These are phyloP conservation scores for Echinosophora koreensis DNA, from an alignment of 306 rosid species.

Conservation along the genomic window DNA sequence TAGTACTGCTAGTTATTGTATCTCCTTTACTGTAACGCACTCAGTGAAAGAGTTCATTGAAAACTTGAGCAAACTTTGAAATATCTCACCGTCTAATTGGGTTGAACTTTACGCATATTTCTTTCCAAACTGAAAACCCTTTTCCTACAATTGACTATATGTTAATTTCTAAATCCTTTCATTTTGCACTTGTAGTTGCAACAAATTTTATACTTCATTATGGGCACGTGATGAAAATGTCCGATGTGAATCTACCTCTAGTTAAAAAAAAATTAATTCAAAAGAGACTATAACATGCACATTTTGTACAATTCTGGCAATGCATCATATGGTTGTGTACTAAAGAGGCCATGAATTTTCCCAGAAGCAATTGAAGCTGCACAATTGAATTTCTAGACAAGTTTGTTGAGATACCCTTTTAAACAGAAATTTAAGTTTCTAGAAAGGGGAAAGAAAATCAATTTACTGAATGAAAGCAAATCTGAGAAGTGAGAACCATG, in stretches of 20 bases:
- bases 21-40: no score
- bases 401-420: not conserved
- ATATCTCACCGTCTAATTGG: no score
- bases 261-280: no score
- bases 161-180: not conserved
- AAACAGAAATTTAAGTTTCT: not conserved
- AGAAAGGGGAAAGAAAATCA: constrained; percentile 1
- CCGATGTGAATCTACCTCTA: not conserved
- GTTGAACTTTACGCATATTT: no score
- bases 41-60: no score
- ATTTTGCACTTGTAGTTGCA: not conserved
- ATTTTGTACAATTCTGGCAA: not conserved
- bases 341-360: not conserved
- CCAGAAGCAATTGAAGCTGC: not conserved
- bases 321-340: not conserved
- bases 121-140: no score
- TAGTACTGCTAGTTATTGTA: no score
- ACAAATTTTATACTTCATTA: not conserved
- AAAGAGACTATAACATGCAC: not conserved
- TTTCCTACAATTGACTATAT: not conserved
- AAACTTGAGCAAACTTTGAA: no score
- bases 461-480: not conserved
- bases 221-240: not conserved
- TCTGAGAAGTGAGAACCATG: not conserved
- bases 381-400: not conserved